phyloP scores from a whole-genome alignment of 2,329 filamentous ascomycete genomes.

The Hypoxylon sp. region DNA sequence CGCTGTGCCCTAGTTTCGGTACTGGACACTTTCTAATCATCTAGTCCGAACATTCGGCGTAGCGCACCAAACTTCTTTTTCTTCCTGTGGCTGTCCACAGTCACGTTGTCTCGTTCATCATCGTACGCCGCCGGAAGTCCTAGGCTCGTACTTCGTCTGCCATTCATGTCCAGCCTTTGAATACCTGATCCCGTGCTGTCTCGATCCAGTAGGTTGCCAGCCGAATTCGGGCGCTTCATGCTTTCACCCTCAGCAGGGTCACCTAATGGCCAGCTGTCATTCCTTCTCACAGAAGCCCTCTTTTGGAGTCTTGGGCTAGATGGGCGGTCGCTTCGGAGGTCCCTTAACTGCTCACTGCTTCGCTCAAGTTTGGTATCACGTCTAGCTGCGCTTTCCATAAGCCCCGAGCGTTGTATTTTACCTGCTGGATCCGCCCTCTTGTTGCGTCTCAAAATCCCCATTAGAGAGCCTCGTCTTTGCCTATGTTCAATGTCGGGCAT shows the following conservation, averaged over 20 bases:
- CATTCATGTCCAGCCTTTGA: slow-evolving; percentile 40
- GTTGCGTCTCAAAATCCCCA: slow-evolving; percentile 75
- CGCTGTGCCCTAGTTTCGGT: slow-evolving; percentile 34
- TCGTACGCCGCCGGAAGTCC: slow-evolving; percentile 54
- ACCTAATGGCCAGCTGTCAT: slow-evolving; percentile 66
- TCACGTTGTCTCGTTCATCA: slow-evolving; percentile 35
- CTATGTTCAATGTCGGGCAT: slow-evolving; percentile 51
- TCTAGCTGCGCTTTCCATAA: slow-evolving; percentile 71
- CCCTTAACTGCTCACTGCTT: slow-evolving; percentile 66
- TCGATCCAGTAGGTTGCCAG: slow-evolving; percentile 48
- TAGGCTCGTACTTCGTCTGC: slow-evolving; percentile 50
- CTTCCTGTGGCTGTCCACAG: slow-evolving; percentile 46
- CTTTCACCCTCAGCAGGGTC: slow-evolving; percentile 49
- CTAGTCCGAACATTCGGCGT: slow-evolving; percentile 69
- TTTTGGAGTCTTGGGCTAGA: slow-evolving; percentile 64
- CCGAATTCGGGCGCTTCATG: slow-evolving; percentile 50
- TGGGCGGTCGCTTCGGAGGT: slow-evolving; percentile 58
- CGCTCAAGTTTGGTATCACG: slow-evolving; percentile 75
- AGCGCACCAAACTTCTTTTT: slow-evolving; percentile 71
- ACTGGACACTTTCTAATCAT: slow-evolving; percentile 60
- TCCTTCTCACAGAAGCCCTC: slow-evolving; percentile 56
- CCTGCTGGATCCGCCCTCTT: slow-evolving; percentile 65
- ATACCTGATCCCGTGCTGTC: slow-evolving; percentile 23
- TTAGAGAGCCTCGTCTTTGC: slow-evolving; percentile 64
- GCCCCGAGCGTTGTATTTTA: slow-evolving; percentile 68